A percentile compares a stretch with the other conserved stretches of the same genome.
phyloP scores from a whole-genome alignment of 1,139 yeast genomes.

The Pichia sp. region DNA sequence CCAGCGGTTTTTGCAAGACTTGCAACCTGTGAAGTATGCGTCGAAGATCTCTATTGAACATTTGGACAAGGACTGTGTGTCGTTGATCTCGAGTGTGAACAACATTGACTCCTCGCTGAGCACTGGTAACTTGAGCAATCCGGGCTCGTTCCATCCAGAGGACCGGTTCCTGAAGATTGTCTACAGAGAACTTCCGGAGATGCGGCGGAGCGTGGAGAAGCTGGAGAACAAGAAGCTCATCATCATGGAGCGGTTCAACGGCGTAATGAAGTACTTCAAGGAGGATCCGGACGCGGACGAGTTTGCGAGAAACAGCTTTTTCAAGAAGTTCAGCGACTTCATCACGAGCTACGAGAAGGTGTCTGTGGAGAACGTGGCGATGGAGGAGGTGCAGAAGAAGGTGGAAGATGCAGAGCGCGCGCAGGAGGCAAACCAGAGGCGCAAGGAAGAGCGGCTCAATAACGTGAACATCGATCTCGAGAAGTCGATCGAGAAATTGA shows the following conservation, averaged over 20 bases:
- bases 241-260: conserved; percentile 64
- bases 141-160: conserved; percentile 68
- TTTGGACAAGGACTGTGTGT: conserved; percentile 56
- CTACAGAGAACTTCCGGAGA: conserved; percentile 61
- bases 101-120: conserved; percentile 72
- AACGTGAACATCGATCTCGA: conserved; percentile 59
- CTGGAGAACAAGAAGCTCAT: conserved; percentile 58
- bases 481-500: conserved; percentile 62
- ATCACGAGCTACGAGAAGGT: conserved; percentile 71
- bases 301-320: conserved; percentile 67
- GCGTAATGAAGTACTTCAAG: conserved; percentile 68
- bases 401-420: conserved; percentile 71
- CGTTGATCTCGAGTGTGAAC: conserved; percentile 51
- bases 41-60: conserved; percentile 67
- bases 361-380: conserved; percentile 65
- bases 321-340: conserved; percentile 74
- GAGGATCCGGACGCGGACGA: conserved; percentile 65
- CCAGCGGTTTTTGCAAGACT: conserved; percentile 53
- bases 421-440: conserved; percentile 43
- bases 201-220: conserved; percentile 61
- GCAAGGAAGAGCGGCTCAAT: conserved; percentile 26
- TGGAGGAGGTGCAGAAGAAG: conserved; percentile 74
- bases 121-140: conserved; percentile 71
- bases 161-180: conserved; percentile 63
- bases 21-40: conserved; percentile 54